A percentile compares a stretch with the other conserved stretches of the same genome.
Evolutionary conservation across 1,139 yeast species (phyloP).

Genomic region (Candida pseudocylindracea): DNA sequence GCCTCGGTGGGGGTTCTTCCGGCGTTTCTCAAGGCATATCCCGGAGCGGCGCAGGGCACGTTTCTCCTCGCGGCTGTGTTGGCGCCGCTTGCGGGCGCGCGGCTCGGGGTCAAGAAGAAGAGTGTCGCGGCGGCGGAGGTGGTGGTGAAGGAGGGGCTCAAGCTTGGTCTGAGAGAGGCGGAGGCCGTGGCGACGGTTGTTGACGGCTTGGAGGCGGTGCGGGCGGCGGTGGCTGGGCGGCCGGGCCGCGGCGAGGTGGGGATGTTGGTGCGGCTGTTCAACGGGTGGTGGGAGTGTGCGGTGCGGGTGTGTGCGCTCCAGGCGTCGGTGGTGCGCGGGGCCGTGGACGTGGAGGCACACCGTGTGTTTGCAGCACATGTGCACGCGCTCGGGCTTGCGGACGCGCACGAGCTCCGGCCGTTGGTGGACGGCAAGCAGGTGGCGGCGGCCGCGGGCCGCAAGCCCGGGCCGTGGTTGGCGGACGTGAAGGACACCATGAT

Average conservation of each 20-base stretch:
- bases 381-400: slow-evolving; percentile 10
- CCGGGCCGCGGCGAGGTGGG: slow-evolving; percentile 39
- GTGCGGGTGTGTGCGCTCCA: too few relatives aligned
- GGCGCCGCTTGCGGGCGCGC: slow-evolving; percentile 21
- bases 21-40: slow-evolving; percentile 2
- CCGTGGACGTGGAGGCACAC: not conserved
- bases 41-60: slow-evolving; percentile 10
- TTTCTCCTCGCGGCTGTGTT: slow-evolving; percentile 27
- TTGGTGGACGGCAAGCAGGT: slow-evolving; percentile 52
- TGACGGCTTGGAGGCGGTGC: slow-evolving; percentile 4
- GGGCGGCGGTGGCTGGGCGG: slow-evolving; percentile 6
- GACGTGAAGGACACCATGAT: slow-evolving; percentile 29
- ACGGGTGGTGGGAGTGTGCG: slow-evolving; percentile 19
- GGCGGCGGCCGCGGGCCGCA: slow-evolving; percentile 21
- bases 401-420: slow-evolving; percentile 25
- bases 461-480: slow-evolving; percentile 79
- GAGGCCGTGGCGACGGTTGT: slow-evolving; percentile 14
- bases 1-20: not conserved
- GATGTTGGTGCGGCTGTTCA: slow-evolving; percentile 27
- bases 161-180: slow-evolving; percentile 36
- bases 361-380: slow-evolving; percentile 4
- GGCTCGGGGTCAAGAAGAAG: slow-evolving; percentile 15
- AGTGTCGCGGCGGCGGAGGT: slow-evolving; percentile 7
- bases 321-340: too few relatives aligned
- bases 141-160: slow-evolving; percentile 40